Conservation (phyloP, 164 flowering plant genomes). For the Pachysandra terminalis region DNA sequence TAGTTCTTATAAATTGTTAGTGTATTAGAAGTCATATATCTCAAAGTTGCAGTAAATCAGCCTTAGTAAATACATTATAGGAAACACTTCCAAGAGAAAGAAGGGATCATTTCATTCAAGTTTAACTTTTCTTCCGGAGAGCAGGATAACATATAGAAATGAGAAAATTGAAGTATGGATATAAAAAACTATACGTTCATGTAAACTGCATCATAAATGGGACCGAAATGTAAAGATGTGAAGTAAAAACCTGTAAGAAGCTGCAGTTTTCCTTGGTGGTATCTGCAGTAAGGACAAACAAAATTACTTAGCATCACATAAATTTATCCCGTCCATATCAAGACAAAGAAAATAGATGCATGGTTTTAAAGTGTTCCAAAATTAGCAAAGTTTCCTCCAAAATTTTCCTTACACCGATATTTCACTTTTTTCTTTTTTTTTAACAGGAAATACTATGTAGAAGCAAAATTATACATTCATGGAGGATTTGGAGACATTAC, state of each 20-base stretch:
- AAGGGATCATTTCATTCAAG: background rate
- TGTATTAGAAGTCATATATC: background rate
- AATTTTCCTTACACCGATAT: too few species aligned
- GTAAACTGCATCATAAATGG: background rate
- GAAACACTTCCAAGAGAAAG: background rate
- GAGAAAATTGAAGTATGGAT: background rate
- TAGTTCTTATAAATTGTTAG: too few species aligned
- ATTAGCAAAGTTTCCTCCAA: too few species aligned
- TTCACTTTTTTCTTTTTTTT: too few species aligned
- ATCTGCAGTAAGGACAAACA: constrained; percentile 35
- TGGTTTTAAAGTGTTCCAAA: too few species aligned
- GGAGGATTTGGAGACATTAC: too few species aligned
- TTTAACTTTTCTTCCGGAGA: background rate
- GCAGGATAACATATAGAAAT: background rate
- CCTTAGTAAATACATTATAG: background rate
- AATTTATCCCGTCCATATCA: background rate
- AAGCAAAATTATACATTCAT: too few species aligned
- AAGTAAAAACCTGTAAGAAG: constrained; percentile 43
- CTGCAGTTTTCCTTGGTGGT: constrained; percentile 52
- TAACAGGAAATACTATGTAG: too few species aligned
- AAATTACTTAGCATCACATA: background rate
- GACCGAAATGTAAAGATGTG: background rate
- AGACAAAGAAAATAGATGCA: background rate
- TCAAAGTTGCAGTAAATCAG: background rate
- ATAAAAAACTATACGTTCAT: too few species aligned